Conservation (phyloP, 1,284 basidiomycete species). For the Boletus calvinii region DNA sequence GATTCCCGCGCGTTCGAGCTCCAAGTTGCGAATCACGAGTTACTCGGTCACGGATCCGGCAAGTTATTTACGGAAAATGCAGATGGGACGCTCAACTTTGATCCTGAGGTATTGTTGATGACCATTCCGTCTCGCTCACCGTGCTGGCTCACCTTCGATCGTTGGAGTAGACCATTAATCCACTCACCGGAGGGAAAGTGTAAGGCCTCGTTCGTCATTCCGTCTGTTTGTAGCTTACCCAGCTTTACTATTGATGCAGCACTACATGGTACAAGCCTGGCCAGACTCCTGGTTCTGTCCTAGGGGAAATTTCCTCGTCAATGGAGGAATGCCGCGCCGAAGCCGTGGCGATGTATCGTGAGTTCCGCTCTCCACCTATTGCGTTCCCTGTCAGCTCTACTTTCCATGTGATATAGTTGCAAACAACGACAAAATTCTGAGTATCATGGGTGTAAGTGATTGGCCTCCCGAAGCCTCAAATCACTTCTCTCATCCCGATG, state of each 20-base stretch:
- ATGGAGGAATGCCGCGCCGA: constrained; percentile 89
- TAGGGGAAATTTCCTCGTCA: constrained; percentile 82
- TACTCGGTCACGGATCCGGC: constrained; percentile 78
- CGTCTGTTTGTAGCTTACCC: not conserved
- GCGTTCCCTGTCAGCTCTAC: not conserved
- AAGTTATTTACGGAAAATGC: constrained; percentile 75
- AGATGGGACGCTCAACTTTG: constrained; percentile 78
- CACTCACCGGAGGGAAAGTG: constrained; percentile 79
- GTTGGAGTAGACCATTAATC: constrained; percentile 64
- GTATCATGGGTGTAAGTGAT: constrained; percentile 67
- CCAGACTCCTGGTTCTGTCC: constrained; percentile 74
- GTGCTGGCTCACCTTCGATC: not conserved
- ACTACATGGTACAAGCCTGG: constrained; percentile 83
- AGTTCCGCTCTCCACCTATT: constrained; percentile 27
- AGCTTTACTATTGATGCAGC: constrained; percentile 33
- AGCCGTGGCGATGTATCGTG: constrained; percentile 74
- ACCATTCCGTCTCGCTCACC: not conserved
- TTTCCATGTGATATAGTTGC: constrained; percentile 49
- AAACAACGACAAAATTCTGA: constrained; percentile 67
- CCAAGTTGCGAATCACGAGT: constrained; percentile 84
- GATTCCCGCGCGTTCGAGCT: constrained; percentile 76
- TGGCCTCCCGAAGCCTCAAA: not conserved
- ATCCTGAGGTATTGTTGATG: constrained; percentile 52
- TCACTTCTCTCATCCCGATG: not conserved
- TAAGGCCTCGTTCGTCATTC: constrained; percentile 33